Base-by-base conservation (phyloP, 1,284 basidiomycete genomes). In the Apiotrichum montevideense region DNA sequence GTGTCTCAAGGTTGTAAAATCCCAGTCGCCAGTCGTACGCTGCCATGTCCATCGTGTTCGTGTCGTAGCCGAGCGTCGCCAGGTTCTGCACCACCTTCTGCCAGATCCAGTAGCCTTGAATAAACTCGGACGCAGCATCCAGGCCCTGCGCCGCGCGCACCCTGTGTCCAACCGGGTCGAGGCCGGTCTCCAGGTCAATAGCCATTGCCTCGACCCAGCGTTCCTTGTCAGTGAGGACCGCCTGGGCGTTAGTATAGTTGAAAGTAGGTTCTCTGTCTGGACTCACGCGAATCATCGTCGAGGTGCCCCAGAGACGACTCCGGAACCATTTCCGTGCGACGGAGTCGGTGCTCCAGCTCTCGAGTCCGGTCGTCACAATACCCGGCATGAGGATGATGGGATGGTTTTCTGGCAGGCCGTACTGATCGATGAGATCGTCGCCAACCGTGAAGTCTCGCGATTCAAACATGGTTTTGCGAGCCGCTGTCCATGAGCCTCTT, bases 61-160 rank as follows among this genome's bases (percentile, higher is more conserved):
- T 88, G 66, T 95, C 91, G 67, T 96, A 96, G 66, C 87, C 87
- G 21, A 95, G 82, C 1, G 87, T 89, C 0, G 94, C 92, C 1
- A 98, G 80, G 68, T 97, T 97, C 74, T 97, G 73, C 10, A 98
- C 85, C 54, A 97, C 89, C 77, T 94, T 94, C 3, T 88, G 87
- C 92, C 93, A 97, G 62, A 96, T 86, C 93, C 93, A 96, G 73
- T 92, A 97, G 4, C 91, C 90, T 69, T 88, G 87, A 55, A 97
- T 87, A 70, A 98, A 96, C 67, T 85, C 90, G 64, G 87, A 90
- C 62, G 82, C 82, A 0, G 81, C 82, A 52, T 81, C 80, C 0
- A 80, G 64, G 0, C 81, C 94, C 74, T 98, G 90, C 0, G 90
- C 92, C 8, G 94, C 90, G 39, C 95, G 82, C 46, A 98, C 85